phyloP scores from a whole-genome alignment of 371 early-diverging fungal genomes.

The Syncephalastrum sp. region DNA sequence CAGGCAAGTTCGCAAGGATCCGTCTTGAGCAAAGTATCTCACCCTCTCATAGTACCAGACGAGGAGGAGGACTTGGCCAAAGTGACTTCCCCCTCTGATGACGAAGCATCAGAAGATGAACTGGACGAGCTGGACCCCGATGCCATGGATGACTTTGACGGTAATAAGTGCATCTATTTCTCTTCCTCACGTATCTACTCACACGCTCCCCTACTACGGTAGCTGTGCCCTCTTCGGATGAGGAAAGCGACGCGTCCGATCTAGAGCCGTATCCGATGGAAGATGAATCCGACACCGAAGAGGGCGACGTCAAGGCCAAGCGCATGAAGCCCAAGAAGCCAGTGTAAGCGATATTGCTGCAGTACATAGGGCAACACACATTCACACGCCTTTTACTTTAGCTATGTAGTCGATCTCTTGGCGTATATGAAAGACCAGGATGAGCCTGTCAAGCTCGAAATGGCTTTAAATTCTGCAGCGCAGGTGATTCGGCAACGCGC shows the following conservation, averaged over 20 bases:
- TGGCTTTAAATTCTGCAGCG: slow-evolving; percentile 40
- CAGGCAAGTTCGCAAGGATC: slow-evolving; percentile 1
- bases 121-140: slow-evolving; percentile 35
- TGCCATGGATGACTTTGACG: slow-evolving; percentile 18
- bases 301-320: slow-evolving; percentile 13
- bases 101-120: slow-evolving; percentile 22
- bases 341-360: slow-evolving; percentile 4
- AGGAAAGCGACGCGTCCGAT: slow-evolving; percentile 34
- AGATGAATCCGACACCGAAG: slow-evolving; percentile 38
- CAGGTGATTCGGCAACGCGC: slow-evolving; percentile 37
- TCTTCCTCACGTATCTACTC: background rate
- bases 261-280: slow-evolving; percentile 51
- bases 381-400: slow-evolving; percentile 9
- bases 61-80: background rate
- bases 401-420: slow-evolving; percentile 42
- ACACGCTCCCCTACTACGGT: background rate
- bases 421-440: slow-evolving; percentile 33
- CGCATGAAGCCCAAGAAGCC: slow-evolving; percentile 34
- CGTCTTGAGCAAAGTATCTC: background rate
- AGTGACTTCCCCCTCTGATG: background rate
- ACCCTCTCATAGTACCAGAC: background rate
- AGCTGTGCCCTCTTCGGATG: background rate
- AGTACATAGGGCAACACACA: background rate
- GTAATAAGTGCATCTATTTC: slow-evolving; percentile 6
- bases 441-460: slow-evolving; percentile 44